Base-by-base conservation (phyloP, 495 filamentous ascomycete species). In the Penicillium bovifimosum region DNA sequence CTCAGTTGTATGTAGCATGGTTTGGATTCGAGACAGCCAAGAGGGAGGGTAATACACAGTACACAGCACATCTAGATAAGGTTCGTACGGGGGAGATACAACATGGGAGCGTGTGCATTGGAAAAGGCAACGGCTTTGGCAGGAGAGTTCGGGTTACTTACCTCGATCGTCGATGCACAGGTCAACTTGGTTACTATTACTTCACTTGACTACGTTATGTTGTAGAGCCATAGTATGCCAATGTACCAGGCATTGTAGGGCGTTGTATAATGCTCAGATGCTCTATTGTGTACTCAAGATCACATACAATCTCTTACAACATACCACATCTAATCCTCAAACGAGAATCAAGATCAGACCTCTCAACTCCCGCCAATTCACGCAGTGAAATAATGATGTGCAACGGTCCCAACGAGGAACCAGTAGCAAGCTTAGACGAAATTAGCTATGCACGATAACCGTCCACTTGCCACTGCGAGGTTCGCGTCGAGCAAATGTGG, bases 21-120 rank as follows among this genome's bases (percentile, higher is more conserved):
- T 41, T 41, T 17, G 6, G 17, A 50, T 27, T 33, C 6, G 11
- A 42, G n/a, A 26, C 13, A 34, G 39, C 38, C 48, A 41, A 50
- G 38, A 32, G 26, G n/a, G 29, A 16, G 7, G 27, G 34, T n/a
- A 34, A 50, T 41, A 40, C 34, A 1, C 9, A 9, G 14, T 44
- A 14, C 18, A 20, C 18, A 13, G 11, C 20, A 38, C 27, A 40
- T n/a, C n/a, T 26, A 6, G 24, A 20, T 33, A 33, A 11, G n/a
- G 6, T 13, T 6, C 14, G 13, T 9, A 3, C 2, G 26, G 35
- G 26, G 24, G 46, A 18, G 46, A 41, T n/a, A 24, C 20, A 24
- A 24, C 20, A 24, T 24, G 28, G 13, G 48, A n/a, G 39, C 39
- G 48, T 50, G 47, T 41, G 47, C 38, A 50, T 50, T 50, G 39